phyloP scores from a whole-genome alignment of 495 filamentous ascomycete genomes.

The Lophium mytilinum region DNA sequence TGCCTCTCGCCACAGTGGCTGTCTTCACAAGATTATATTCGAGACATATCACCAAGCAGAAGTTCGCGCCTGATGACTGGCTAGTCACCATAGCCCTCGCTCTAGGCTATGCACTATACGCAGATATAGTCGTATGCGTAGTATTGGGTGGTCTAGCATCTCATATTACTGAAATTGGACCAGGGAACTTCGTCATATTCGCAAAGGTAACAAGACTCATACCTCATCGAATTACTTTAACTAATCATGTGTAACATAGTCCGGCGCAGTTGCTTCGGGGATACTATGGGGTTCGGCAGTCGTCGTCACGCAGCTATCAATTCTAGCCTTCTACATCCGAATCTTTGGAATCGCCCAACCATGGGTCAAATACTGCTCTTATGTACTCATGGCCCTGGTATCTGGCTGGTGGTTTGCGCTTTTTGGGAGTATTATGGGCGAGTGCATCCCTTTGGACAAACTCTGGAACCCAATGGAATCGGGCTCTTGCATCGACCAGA shows the following conservation, averaged over 20 bases:
- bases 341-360: background rate
- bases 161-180: background rate
- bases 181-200: background rate
- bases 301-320: background rate
- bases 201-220: background rate
- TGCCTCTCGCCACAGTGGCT: background rate
- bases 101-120: background rate
- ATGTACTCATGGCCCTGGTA: background rate
- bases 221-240: background rate
- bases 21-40: background rate
- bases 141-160: background rate
- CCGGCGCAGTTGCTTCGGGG: background rate
- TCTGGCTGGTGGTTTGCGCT: background rate
- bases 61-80: background rate
- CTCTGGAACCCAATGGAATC: background rate
- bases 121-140: background rate
- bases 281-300: background rate
- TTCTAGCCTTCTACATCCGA: background rate
- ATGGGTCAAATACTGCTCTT: background rate
- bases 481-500: background rate
- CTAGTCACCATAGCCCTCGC: background rate
- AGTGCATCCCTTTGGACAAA: background rate
- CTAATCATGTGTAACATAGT: background rate
- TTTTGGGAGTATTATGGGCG: background rate
- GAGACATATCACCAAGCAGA: background rate